A percentile compares a stretch with the other conserved stretches of the same genome.
These are phyloP conservation scores for Miamiensis avidus DNA, from an alignment of 169 alveolate species.

Conservation along the genomic window DNA sequence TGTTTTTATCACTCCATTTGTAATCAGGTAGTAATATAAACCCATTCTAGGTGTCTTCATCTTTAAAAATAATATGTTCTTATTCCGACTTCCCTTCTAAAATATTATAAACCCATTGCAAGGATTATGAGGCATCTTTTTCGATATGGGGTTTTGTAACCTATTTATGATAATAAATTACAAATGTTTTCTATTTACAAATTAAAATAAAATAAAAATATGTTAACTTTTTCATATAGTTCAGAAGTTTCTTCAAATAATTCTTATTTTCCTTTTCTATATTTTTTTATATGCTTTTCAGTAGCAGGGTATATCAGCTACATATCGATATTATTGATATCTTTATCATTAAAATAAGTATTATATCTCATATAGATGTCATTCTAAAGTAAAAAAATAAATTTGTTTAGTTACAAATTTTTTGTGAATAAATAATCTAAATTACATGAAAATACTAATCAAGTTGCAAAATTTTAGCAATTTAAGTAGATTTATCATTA, in stretches of 20 bases:
- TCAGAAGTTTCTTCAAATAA: slow-evolving; percentile 14
- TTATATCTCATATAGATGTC: slow-evolving; percentile 6
- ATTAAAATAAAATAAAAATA: background rate
- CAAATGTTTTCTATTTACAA: background rate
- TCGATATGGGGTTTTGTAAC: background rate
- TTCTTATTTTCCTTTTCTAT: background rate
- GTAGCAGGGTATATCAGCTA: slow-evolving; percentile 19
- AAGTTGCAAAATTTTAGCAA: no score
- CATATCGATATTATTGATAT: slow-evolving; percentile 12
- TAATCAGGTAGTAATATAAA: slow-evolving; percentile 12
- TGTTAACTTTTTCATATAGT: slow-evolving; percentile 3
- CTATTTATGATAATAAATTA: background rate
- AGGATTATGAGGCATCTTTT: background rate
- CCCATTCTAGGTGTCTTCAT: background rate
- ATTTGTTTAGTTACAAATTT: no score
- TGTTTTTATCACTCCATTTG: background rate
- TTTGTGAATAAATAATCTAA: no score
- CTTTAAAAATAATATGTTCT: slow-evolving; percentile 2
- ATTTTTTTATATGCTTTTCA: slow-evolving; percentile 6
- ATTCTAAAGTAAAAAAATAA: slow-evolving; percentile 8
- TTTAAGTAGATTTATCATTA: no score
- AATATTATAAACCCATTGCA: slow-evolving; percentile 24
- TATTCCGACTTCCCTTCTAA: slow-evolving; percentile 26
- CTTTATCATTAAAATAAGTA: background rate
- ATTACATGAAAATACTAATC: no score